Percentiles rank a stretch among this genome's conserved stretches.
phyloP scores from a whole-genome alignment of 805 yeast species.

The Saturnispora quitensis region DNA sequence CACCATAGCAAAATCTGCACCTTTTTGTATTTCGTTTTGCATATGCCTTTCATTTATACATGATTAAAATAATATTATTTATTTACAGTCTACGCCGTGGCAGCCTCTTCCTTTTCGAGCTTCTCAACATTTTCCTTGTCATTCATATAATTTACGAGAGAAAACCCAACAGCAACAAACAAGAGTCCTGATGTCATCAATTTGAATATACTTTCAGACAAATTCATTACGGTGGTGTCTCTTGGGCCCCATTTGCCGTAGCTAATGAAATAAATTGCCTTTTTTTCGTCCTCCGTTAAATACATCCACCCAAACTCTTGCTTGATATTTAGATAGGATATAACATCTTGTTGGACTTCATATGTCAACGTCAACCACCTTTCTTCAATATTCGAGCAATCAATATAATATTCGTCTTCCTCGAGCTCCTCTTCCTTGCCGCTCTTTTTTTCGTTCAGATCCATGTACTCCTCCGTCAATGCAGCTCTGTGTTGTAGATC shows the following conservation, averaged over 20 bases:
- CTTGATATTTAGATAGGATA: conserved; percentile 28
- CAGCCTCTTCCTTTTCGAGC: conserved; percentile 5
- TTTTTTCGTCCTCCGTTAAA: conserved; percentile 43
- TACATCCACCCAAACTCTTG: conserved; percentile 31
- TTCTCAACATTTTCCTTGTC: conserved; percentile 20
- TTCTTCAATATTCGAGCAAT: conserved; percentile 23
- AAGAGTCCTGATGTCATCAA: conserved; percentile 26
- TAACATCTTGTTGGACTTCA: conserved; percentile 29
- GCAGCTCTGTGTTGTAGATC: neutral
- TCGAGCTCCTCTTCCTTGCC: conserved; percentile 7
- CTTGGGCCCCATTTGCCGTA: conserved; percentile 62
- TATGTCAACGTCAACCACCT: conserved; percentile 28
- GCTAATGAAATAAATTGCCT: conserved; percentile 48
- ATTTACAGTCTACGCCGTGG: neutral
- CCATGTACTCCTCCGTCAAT: conserved; percentile 1
- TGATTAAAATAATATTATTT: no score
- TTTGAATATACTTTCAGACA: conserved; percentile 27
- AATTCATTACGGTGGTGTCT: conserved; percentile 22
- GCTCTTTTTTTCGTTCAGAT: neutral
- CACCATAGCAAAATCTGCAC: no score
- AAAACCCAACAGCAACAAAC: conserved; percentile 28
- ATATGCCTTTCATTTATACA: neutral
- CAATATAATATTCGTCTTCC: conserved; percentile 24
- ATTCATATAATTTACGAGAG: conserved; percentile 24
- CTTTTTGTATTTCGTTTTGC: neutral